phyloP scores from a whole-genome alignment of 139 green algal species.

The Astrephomene gubernaculifera region DNA sequence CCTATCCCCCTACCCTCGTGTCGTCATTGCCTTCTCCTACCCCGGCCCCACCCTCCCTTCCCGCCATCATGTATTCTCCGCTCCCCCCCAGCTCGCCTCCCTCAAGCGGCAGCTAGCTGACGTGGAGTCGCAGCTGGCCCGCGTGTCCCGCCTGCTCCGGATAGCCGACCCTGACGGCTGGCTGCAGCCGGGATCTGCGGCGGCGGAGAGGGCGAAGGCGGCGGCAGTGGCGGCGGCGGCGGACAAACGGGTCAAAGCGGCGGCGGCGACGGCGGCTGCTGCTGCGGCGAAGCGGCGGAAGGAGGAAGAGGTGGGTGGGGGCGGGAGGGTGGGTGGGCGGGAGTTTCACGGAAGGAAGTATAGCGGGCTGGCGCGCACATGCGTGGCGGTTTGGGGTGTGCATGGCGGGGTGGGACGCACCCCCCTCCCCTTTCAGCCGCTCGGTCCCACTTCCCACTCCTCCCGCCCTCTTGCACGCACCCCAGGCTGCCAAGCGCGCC shows the following conservation, averaged over 20 bases:
- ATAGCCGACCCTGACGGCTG: slow-evolving; percentile 81
- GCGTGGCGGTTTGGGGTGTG: background rate
- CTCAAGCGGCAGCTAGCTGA: slow-evolving; percentile 64
- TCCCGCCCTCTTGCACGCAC: background rate
- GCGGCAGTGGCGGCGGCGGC: slow-evolving; percentile 30
- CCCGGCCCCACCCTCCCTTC: background rate
- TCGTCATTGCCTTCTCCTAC: background rate
- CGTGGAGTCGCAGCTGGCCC: slow-evolving; percentile 66
- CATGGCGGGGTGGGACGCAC: background rate
- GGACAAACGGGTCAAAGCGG: slow-evolving; percentile 24
- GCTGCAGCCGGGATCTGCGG: slow-evolving; percentile 62
- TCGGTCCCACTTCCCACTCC: background rate
- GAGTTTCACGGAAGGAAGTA: background rate
- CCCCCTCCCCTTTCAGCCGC: background rate
- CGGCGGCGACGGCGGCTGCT: slow-evolving; percentile 12
- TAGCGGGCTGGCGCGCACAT: background rate
- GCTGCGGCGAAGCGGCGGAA: slow-evolving; percentile 17
- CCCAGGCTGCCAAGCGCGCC: slow-evolving; percentile 19
- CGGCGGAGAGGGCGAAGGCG: slow-evolving; percentile 45
- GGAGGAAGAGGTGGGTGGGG: slow-evolving; percentile 20
- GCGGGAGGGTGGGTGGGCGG: too few species aligned
- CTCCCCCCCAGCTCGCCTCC: slow-evolving; percentile 49
- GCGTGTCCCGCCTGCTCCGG: slow-evolving; percentile 67
- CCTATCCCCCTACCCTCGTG: background rate
- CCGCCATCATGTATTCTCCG: background rate